Evolutionary conservation across 1,284 basidiomycete species (phyloP).

Genomic region (Pyrrhoderma noxium): DNA sequence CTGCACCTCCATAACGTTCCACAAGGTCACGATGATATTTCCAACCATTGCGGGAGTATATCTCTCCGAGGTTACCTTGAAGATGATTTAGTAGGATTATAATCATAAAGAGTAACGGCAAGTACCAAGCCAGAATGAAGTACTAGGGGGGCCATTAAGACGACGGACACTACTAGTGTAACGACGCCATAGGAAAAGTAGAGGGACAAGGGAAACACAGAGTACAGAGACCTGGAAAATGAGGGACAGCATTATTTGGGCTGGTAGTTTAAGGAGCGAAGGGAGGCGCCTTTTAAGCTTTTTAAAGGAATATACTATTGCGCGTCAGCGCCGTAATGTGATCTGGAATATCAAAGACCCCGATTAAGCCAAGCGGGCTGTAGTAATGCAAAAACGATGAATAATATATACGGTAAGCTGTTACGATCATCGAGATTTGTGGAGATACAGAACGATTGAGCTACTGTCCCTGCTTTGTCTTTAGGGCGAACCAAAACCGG

Average conservation of each 20-base stretch:
- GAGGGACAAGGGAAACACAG: conserved; percentile 5
- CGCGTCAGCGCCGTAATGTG: background rate
- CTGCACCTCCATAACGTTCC: conserved; percentile 18
- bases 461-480: conserved; percentile 4
- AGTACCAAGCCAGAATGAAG: conserved; percentile 15
- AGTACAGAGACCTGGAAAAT: conserved; percentile 8
- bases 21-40: conserved; percentile 16
- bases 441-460: conserved; percentile 12
- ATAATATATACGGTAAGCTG: conserved; percentile 4
- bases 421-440: conserved; percentile 9
- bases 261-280: background rate
- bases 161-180: conserved; percentile 13
- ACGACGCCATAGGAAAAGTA: conserved; percentile 12
- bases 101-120: background rate
- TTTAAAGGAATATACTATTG: conserved; percentile 4
- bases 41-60: conserved; percentile 17
- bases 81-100: background rate
- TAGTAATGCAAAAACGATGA: conserved; percentile 5
- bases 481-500: conserved; percentile 4
- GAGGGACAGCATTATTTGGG: conserved; percentile 9
- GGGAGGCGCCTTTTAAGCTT: conserved; percentile 3
- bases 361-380: background rate
- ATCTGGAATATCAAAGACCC: conserved; percentile 3
- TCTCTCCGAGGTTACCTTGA: conserved; percentile 17
- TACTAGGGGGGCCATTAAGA: conserved; percentile 13